A percentile compares a stretch with the other conserved stretches of the same genome.
phyloP scores from a whole-genome alignment of 176 grass and related monocot genomes.

The Bolboschoenus planiculmis region DNA sequence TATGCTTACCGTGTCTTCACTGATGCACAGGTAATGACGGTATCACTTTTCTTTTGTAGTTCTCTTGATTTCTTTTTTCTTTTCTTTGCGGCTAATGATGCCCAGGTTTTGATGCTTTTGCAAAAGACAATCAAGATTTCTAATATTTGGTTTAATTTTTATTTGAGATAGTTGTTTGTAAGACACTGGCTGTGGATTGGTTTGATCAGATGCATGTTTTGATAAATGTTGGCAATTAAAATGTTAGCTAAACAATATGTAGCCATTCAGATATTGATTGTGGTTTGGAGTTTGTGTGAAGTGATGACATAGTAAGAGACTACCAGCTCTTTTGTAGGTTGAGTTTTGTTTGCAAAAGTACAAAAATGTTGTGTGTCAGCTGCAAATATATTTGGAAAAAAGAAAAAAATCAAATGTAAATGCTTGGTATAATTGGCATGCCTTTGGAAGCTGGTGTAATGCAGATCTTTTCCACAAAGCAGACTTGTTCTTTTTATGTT shows the following conservation, averaged over 20 bases:
- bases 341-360: neutral
- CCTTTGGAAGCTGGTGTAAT: neutral
- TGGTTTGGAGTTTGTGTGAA: neutral
- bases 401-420: neutral
- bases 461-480: neutral
- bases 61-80: neutral
- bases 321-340: neutral
- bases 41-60: neutral
- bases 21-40: constrained; percentile 83
- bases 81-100: neutral
- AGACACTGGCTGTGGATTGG: neutral
- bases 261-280: neutral
- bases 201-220: neutral
- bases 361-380: neutral
- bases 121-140: neutral
- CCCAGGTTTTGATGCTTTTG: neutral
- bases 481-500: neutral
- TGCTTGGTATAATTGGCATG: neutral
- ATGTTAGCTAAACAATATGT: neutral
- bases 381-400: neutral
- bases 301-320: neutral
- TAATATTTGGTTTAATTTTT: neutral
- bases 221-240: constrained; percentile 4
- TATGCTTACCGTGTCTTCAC: constrained; percentile 98
- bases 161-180: neutral